Conservation (phyloP, 2,329 filamentous ascomycete species). For the Phialemoniopsis sp. region DNA sequence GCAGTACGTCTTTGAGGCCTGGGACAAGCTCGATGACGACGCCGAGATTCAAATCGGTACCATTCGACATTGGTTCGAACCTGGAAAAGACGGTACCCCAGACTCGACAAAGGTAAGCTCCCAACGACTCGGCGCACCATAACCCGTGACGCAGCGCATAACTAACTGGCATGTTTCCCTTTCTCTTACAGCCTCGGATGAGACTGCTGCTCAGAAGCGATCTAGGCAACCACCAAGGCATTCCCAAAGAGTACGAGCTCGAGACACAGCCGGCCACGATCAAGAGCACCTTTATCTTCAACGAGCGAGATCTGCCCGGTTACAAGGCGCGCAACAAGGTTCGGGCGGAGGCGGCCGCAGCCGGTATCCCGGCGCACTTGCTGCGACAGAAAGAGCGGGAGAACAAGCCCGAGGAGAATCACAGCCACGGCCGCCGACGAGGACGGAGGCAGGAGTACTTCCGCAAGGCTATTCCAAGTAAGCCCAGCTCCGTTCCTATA, state of each 20-base stretch:
- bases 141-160: no score
- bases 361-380: constrained; percentile 55
- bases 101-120: no score
- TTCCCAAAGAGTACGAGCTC: constrained; percentile 88
- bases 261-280: constrained; percentile 52
- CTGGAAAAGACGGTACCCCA: constrained; percentile 45
- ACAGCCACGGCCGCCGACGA: constrained; percentile 9
- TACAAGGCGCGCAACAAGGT: constrained; percentile 58
- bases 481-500: constrained; percentile 22
- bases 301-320: constrained; percentile 85
- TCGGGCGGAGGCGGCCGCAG: constrained; percentile 50
- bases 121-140: no score
- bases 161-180: no score
- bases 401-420: constrained; percentile 22
- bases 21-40: constrained; percentile 72
- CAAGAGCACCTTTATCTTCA: constrained; percentile 87
- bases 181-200: constrained; percentile 30
- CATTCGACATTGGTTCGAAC: constrained; percentile 55
- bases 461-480: constrained; percentile 71
- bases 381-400: constrained; percentile 35
- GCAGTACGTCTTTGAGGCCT: constrained; percentile 75
- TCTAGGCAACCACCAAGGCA: constrained; percentile 61
- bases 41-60: constrained; percentile 79
- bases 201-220: constrained; percentile 66
- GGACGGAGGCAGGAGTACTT: constrained; percentile 47